Conservation (phyloP, 2,329 filamentous ascomycete genomes). For the Fusarium praegraminearum region DNA sequence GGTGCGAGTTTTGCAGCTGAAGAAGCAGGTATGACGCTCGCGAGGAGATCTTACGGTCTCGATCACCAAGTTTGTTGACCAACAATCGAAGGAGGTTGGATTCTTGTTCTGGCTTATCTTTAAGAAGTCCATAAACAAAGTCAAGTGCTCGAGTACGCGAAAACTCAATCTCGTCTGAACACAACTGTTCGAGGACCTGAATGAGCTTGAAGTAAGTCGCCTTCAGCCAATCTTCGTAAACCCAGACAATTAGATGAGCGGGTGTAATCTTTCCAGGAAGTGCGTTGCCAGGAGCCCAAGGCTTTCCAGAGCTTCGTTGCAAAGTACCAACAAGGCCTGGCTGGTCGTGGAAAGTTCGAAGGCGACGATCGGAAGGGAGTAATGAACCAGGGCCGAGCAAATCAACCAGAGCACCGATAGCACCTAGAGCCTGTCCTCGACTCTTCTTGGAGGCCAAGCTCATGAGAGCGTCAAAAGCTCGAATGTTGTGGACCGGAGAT, state of each 20-base stretch:
- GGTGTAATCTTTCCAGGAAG: conserved; percentile 81
- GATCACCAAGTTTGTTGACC: conserved; percentile 97
- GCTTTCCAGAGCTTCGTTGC: conserved; percentile 66
- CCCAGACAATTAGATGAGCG: conserved; percentile 86
- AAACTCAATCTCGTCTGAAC: conserved; percentile 94
- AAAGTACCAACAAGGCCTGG: conserved; percentile 79
- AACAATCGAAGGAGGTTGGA: conserved; percentile 90
- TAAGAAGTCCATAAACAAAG: conserved; percentile 90
- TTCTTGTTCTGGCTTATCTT: conserved; percentile 97
- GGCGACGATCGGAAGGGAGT: conserved; percentile 82
- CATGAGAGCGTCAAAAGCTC: conserved; percentile 87
- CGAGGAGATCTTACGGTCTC: conserved; percentile 94
- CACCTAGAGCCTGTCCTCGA: conserved; percentile 90
- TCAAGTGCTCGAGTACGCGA: conserved; percentile 88
- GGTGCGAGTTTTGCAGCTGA: conserved; percentile 88
- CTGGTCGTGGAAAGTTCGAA: conserved; percentile 83
- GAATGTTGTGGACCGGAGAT: conserved; percentile 91
- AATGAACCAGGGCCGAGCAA: conserved; percentile 89
- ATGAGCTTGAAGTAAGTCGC: conserved; percentile 92
- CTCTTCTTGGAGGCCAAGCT: conserved; percentile 91
- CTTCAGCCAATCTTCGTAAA: conserved; percentile 96
- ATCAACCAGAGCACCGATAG: conserved; percentile 94
- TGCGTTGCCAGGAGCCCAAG: conserved; percentile 76
- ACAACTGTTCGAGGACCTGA: conserved; percentile 92
- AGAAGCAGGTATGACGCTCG: conserved; percentile 93